phyloP scores from a whole-genome alignment of 169 alveolate species.

The Eimeria sp. region DNA sequence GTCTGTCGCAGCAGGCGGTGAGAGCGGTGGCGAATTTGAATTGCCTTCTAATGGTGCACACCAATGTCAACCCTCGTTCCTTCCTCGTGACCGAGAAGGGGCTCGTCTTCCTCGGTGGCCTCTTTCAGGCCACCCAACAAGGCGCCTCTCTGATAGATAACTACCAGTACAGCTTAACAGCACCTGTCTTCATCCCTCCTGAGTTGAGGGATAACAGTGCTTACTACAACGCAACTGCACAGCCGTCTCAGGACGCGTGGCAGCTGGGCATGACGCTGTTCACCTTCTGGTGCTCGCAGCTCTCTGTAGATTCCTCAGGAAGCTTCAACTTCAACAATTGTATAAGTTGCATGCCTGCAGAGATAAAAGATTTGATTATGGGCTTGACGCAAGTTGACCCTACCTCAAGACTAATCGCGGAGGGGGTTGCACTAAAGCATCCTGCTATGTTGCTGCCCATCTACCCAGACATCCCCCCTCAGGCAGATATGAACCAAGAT shows the following conservation, averaged over 20 bases:
- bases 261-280: slow-evolving; percentile 67
- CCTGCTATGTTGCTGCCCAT: slow-evolving; percentile 65
- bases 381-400: slow-evolving; percentile 16
- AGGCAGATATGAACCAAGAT: slow-evolving; percentile 20
- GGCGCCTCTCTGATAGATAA: neutral
- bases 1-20: slow-evolving; percentile 66
- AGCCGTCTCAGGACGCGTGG: slow-evolving; percentile 18
- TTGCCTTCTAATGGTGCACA: slow-evolving; percentile 38
- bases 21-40: slow-evolving; percentile 29
- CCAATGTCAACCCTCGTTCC: slow-evolving; percentile 17
- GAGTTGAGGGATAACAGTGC: slow-evolving; percentile 20
- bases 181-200: slow-evolving; percentile 33
- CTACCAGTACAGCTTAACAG: neutral
- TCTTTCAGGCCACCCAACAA: neutral
- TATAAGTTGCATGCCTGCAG: slow-evolving; percentile 14
- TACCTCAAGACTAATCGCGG: neutral
- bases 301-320: neutral
- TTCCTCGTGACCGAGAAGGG: slow-evolving; percentile 31
- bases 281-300: slow-evolving; percentile 35
- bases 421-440: neutral
- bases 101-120: slow-evolving; percentile 40
- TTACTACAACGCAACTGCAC: neutral
- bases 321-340: slow-evolving; percentile 9
- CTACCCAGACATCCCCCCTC: neutral
- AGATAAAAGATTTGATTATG: slow-evolving; percentile 17